A percentile compares a stretch with the other conserved stretches of the same genome.
phyloP scores from a whole-genome alignment of 352 stramenopile species.

The Phytophthora melonis region DNA sequence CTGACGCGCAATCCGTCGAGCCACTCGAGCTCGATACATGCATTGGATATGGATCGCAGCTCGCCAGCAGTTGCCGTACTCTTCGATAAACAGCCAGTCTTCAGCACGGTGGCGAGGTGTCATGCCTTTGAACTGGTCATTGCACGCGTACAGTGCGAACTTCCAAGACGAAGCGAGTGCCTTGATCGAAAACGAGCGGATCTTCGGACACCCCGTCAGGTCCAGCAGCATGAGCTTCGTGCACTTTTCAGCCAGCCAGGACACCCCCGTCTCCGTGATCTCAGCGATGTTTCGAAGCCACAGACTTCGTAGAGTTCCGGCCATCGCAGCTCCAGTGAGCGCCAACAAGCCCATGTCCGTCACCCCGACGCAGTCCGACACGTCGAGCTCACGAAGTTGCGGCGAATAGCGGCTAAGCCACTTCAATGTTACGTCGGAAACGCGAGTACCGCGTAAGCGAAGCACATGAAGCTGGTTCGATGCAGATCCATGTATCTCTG shows the following conservation, averaged over 20 bases:
- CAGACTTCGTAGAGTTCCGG: conserved; percentile 63
- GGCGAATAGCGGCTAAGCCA: conserved; percentile 57
- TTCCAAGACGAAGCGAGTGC: conserved; percentile 69
- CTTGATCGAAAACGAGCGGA: conserved; percentile 64
- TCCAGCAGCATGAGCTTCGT: conserved; percentile 67
- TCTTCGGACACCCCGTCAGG: conserved; percentile 57
- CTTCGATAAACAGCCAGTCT: conserved; percentile 87
- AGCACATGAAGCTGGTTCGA: conserved; percentile 46
- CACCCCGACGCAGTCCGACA: conserved; percentile 76
- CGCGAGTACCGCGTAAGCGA: conserved; percentile 41
- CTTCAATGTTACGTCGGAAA: conserved; percentile 58
- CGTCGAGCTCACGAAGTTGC: conserved; percentile 80
- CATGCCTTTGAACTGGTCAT: conserved; percentile 80
- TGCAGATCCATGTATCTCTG: not conserved
- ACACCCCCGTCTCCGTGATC: conserved; percentile 81
- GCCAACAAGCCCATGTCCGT: conserved; percentile 84
- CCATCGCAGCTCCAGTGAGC: conserved; percentile 50
- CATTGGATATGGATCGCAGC: conserved; percentile 75
- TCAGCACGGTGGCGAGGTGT: conserved; percentile 73
- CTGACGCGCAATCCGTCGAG: conserved; percentile 44
- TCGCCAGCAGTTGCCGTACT: conserved; percentile 84
- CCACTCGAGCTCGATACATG: conserved; percentile 66
- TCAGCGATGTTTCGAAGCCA: conserved; percentile 68
- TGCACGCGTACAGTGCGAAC: conserved; percentile 52
- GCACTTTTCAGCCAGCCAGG: conserved; percentile 90